These are phyloP conservation scores for Blastobotrys proliferans DNA, from an alignment of 1,139 yeast genomes.

Conservation along the genomic window DNA sequence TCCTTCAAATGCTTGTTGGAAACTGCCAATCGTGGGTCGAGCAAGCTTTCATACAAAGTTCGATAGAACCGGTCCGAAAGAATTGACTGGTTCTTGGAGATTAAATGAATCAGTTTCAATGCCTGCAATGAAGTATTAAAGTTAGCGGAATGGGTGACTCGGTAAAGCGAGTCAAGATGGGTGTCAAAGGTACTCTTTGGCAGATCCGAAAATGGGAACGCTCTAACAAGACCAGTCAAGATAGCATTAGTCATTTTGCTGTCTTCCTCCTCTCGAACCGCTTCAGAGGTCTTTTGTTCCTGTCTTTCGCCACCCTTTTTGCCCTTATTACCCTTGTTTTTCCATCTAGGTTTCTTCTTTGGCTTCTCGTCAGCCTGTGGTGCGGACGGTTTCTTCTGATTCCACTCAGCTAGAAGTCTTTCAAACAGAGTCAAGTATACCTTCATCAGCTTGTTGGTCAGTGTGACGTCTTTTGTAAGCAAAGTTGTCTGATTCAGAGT, in stretches of 20 bases:
- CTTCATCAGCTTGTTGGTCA: conserved; percentile 78
- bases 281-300: conserved; percentile 61
- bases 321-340: conserved; percentile 43
- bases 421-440: conserved; percentile 86
- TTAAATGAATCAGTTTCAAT: conserved; percentile 75
- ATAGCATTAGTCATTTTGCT: conserved; percentile 85
- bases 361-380: conserved; percentile 28
- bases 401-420: conserved; percentile 68
- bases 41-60: conserved; percentile 82
- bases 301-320: conserved; percentile 74
- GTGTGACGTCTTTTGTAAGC: conserved; percentile 64
- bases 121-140: conserved; percentile 96
- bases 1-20: conserved; percentile 83
- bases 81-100: conserved; percentile 36
- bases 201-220: conserved; percentile 85
- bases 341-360: conserved; percentile 43
- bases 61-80: conserved; percentile 72
- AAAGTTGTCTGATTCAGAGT: conserved; percentile 91
- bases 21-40: conserved; percentile 75
- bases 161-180: conserved; percentile 80
- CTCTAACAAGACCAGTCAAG: conserved; percentile 92
- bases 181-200: conserved; percentile 67
- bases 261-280: conserved; percentile 76
- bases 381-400: conserved; percentile 44
- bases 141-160: conserved; percentile 89